Conservation (phyloP, 768 basidiomycete genomes). For the Boletales sp. region DNA sequence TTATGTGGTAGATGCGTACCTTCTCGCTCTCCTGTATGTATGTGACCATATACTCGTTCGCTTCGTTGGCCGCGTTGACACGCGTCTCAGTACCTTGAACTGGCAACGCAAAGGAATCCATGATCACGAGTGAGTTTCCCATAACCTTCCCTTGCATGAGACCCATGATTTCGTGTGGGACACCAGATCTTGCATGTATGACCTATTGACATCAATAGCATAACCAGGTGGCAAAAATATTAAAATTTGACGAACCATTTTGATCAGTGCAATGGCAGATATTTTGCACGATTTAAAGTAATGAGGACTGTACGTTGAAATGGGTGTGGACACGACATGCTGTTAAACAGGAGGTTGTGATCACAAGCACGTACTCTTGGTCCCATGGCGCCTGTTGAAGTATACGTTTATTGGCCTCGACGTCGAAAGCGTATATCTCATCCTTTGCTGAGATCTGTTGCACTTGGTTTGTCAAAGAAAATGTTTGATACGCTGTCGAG, state of each 20-base stretch:
- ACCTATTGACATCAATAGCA: constrained; percentile 52
- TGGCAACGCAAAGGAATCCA: constrained; percentile 96
- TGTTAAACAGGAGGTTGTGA: constrained; percentile 1
- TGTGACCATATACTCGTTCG: constrained; percentile 98
- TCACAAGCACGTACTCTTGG: constrained; percentile 60
- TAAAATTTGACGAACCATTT: constrained; percentile 63
- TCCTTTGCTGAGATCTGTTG: constrained; percentile 70
- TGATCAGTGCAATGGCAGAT: constrained; percentile 91
- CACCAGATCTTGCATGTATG: constrained; percentile 96
- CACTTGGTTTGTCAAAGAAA: constrained; percentile 69
- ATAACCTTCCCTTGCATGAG: constrained; percentile 97
- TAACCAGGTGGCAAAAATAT: not conserved
- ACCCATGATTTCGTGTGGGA: constrained; percentile 98
- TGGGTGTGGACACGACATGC: no score
- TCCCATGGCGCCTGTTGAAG: constrained; percentile 78
- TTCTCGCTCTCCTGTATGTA: constrained; percentile 80
- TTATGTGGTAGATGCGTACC: constrained; percentile 38
- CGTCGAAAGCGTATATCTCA: constrained; percentile 75
- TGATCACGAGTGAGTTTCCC: constrained; percentile 73
- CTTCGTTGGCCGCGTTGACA: constrained; percentile 93
- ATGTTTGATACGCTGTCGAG: constrained; percentile 66
- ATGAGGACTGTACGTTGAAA: constrained; percentile 49
- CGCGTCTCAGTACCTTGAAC: constrained; percentile 98
- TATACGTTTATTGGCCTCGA: constrained; percentile 61
- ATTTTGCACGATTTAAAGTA: constrained; percentile 92